Evolutionary conservation across 352 stramenopile genomes (phyloP).

Genomic region (Pythium guiyangense): DNA sequence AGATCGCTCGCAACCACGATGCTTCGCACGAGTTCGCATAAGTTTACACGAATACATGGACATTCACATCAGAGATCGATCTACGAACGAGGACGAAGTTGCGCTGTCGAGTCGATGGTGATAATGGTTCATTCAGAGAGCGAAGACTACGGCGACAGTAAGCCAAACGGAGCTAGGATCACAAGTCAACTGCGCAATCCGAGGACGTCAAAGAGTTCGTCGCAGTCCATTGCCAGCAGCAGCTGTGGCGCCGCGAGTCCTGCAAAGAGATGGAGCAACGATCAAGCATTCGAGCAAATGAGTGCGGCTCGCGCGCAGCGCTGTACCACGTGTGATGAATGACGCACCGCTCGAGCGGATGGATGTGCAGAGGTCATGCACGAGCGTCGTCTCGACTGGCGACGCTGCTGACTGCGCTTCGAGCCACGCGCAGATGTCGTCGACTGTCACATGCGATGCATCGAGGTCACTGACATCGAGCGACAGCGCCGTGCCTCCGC

Average conservation of each 20-base stretch:
- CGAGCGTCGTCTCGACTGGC: background rate
- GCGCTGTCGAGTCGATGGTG: too few relatives aligned
- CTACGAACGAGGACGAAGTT: too few relatives aligned
- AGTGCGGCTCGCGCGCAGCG: background rate
- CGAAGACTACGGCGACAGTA: too few relatives aligned
- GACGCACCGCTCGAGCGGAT: constrained; percentile 15
- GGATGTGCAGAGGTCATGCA: constrained; percentile 4
- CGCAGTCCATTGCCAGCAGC: constrained; percentile 28
- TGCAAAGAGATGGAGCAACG: background rate
- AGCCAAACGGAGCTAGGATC: too few relatives aligned
- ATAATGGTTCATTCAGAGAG: too few relatives aligned
- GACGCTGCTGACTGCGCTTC: constrained; percentile 9
- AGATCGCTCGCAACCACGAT: constrained; percentile 52
- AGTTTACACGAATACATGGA: background rate
- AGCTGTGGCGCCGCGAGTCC: constrained; percentile 19
- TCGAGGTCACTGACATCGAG: constrained; percentile 1
- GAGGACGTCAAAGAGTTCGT: constrained; percentile 13
- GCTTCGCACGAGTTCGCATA: constrained; percentile 27
- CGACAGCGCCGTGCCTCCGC: constrained; percentile 5
- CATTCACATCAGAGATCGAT: too few relatives aligned
- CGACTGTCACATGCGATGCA: constrained; percentile 15
- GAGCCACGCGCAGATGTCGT: constrained; percentile 27
- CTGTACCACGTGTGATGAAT: background rate
- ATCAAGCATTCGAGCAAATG: too few relatives aligned
- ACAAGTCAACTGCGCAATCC: too few relatives aligned